These are phyloP conservation scores for Candida multigemmis DNA, from an alignment of 805 yeast genomes.

Conservation along the genomic window DNA sequence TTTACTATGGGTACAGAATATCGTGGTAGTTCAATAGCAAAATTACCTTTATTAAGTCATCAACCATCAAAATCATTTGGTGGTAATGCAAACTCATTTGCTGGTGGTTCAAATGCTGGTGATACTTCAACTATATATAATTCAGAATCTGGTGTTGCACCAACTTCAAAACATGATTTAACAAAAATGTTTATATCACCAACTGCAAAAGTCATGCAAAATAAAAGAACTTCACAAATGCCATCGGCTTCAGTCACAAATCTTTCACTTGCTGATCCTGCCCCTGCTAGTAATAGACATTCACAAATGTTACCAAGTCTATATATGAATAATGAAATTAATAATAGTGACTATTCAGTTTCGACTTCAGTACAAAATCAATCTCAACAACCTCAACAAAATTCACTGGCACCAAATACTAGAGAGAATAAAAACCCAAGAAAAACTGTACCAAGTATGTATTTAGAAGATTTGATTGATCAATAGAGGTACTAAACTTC, in stretches of 20 bases:
- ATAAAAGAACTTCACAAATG: constrained; percentile 23
- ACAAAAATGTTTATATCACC: constrained; percentile 67
- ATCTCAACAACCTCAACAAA: neutral
- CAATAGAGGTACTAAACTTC: too few species aligned
- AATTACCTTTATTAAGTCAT: constrained; percentile 24
- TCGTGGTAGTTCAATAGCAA: constrained; percentile 15
- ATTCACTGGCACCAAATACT: constrained; percentile 3
- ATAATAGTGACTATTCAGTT: constrained; percentile 22
- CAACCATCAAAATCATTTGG: constrained; percentile 11
- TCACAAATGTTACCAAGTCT: constrained; percentile 24
- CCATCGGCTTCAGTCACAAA: constrained; percentile 11
- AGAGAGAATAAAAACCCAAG: constrained; percentile 12
- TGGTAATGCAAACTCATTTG: constrained; percentile 6
- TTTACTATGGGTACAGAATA: constrained; percentile 9
- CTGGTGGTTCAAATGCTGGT: constrained; percentile 15
- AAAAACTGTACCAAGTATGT: constrained; percentile 38
- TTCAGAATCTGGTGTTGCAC: constrained; percentile 18
- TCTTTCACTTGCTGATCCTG: constrained; percentile 9
- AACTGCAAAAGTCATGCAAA: constrained; percentile 62
- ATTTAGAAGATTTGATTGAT: constrained; percentile 42
- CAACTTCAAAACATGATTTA: constrained; percentile 30
- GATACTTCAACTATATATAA: constrained; percentile 25
- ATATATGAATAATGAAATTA: constrained; percentile 28
- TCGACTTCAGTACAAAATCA: neutral
- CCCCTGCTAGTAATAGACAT: constrained; percentile 17